phyloP scores from a whole-genome alignment of 1,284 basidiomycete genomes.

The Chondrostereum purpureum region DNA sequence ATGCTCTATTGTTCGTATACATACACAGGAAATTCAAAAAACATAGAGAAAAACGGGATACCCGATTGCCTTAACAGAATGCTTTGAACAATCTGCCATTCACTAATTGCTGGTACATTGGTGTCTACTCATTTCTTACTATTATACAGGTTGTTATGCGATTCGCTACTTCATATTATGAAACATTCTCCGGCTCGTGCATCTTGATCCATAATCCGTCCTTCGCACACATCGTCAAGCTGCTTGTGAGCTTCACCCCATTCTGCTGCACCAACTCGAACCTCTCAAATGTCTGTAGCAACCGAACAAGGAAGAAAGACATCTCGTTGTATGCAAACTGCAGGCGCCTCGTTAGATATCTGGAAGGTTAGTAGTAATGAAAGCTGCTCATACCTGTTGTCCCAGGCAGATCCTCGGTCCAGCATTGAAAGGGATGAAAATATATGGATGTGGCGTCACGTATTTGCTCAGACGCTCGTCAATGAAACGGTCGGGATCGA shows the following conservation, averaged over 20 bases:
- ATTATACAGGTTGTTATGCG: too few species aligned
- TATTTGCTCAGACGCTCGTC: constrained; percentile 46
- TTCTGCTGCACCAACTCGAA: constrained; percentile 35
- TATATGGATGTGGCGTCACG: constrained; percentile 48
- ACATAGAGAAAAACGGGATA: too few species aligned
- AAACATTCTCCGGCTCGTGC: constrained; percentile 19
- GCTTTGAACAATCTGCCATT: too few species aligned
- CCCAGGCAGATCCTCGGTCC: constrained; percentile 55
- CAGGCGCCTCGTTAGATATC: neutral
- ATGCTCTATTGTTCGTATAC: too few species aligned
- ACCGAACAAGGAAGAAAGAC: constrained; percentile 33
- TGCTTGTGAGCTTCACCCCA: constrained; percentile 27
- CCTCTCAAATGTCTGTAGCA: constrained; percentile 38
- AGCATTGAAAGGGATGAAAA: constrained; percentile 57
- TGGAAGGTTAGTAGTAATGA: neutral
- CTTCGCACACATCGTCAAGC: constrained; percentile 38
- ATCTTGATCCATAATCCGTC: constrained; percentile 28
- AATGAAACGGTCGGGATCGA: constrained; percentile 57
- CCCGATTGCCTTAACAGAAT: too few species aligned
- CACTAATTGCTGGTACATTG: too few species aligned
- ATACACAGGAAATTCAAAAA: too few species aligned
- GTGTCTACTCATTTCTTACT: too few species aligned
- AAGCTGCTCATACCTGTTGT: constrained; percentile 34
- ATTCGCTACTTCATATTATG: too few species aligned
- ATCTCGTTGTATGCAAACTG: constrained; percentile 35